Evolutionary conservation across 768 basidiomycete species (phyloP).

Genomic region (Rubroboletus pulcherrimus): DNA sequence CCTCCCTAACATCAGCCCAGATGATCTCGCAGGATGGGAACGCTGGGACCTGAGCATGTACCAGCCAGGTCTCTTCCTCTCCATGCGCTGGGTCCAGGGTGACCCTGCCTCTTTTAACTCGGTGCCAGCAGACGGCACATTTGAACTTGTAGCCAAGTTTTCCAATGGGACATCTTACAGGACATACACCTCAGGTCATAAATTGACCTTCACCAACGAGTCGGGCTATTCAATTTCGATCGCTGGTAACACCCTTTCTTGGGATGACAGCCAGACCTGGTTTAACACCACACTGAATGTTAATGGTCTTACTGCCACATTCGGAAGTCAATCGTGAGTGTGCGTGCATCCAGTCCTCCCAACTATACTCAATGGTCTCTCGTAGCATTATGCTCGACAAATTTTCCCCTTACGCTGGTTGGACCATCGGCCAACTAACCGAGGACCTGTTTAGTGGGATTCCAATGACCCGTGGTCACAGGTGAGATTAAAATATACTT

Average conservation of each 20-base stretch:
- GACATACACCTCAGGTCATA: conserved; percentile 1
- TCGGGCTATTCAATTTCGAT: conserved; percentile 12
- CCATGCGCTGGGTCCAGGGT: conserved; percentile 13
- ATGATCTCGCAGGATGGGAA: conserved; percentile 2
- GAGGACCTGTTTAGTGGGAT: conserved; percentile 11
- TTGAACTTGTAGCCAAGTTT: conserved; percentile 11
- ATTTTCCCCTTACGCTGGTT: not conserved
- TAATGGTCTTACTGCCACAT: conserved; percentile 2
- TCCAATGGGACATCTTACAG: conserved; percentile 4
- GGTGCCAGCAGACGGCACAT: not conserved
- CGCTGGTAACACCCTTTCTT: conserved; percentile 9
- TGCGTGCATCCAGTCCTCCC: not conserved
- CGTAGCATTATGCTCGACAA: conserved; percentile 1
- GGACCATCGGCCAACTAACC: conserved; percentile 1
- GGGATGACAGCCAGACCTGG: conserved; percentile 14
- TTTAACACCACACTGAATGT: conserved; percentile 10
- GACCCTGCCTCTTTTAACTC: conserved; percentile 1
- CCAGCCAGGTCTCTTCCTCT: conserved; percentile 10
- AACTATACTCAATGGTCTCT: not conserved
- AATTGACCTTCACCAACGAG: conserved; percentile 8
- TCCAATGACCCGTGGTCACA: conserved; percentile 10
- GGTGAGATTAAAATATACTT: not conserved
- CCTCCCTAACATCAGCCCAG: conserved; percentile 11
- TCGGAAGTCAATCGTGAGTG: conserved; percentile 8
- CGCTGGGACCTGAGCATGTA: conserved; percentile 11